A percentile compares a stretch with the other conserved stretches of the same genome.
Conservation (phyloP, 1,284 basidiomycete genomes). For the Singerocomus inundabilis region DNA sequence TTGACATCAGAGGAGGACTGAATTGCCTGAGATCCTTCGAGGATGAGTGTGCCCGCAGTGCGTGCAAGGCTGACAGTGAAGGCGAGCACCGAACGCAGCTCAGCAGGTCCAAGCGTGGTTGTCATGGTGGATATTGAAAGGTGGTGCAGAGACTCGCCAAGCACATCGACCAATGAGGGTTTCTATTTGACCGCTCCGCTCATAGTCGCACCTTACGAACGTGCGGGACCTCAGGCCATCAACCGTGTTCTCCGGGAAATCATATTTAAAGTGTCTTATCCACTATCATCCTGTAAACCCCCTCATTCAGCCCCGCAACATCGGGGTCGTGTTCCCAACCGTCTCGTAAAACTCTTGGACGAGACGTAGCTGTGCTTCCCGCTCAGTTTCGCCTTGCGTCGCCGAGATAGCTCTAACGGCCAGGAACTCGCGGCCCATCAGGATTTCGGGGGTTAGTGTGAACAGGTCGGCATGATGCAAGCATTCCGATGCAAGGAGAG, state of each 20-base stretch:
- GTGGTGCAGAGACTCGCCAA: not conserved
- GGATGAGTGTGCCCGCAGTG: conserved; percentile 67
- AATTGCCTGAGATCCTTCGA: conserved; percentile 74
- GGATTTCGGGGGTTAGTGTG: conserved; percentile 62
- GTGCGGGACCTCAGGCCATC: not conserved
- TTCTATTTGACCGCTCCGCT: not conserved
- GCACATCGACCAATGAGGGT: not conserved
- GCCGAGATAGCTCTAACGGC: conserved; percentile 69
- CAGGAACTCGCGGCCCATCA: conserved; percentile 85
- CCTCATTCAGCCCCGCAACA: conserved; percentile 8
- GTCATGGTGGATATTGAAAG: conserved; percentile 20
- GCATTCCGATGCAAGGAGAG: conserved; percentile 45
- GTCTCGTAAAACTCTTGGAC: conserved; percentile 83
- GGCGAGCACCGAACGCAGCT: conserved; percentile 61
- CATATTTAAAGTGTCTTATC: conserved; percentile 6
- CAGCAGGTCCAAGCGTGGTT: conserved; percentile 20
- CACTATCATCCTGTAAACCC: not conserved
- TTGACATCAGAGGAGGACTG: conserved; percentile 56
- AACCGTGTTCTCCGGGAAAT: not conserved
- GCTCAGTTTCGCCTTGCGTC: conserved; percentile 54
- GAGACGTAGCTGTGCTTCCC: conserved; percentile 74
- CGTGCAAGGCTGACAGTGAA: conserved; percentile 77
- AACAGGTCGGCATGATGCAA: conserved; percentile 34
- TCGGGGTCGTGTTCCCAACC: conserved; percentile 55
- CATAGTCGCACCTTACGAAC: conserved; percentile 4